phyloP scores from a whole-genome alignment of 192 early-diverging fungal genomes.

The Cladochytrium replicatum region DNA sequence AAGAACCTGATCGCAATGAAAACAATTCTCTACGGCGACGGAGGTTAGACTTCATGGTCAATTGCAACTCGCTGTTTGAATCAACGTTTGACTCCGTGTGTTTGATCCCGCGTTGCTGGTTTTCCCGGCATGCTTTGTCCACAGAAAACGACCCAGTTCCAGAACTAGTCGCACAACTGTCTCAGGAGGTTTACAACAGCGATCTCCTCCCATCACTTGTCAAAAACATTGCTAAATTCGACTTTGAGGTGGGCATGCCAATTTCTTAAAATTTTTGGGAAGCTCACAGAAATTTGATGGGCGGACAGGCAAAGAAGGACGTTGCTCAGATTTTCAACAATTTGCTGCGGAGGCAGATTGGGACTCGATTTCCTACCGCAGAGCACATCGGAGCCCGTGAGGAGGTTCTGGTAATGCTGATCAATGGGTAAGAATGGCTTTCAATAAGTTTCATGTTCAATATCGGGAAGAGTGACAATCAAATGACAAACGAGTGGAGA shows the following conservation, averaged over 20 bases:
- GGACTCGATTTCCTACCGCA: conserved; percentile 88
- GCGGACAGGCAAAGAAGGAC: conserved; percentile 80
- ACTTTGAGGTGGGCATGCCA: conserved; percentile 58
- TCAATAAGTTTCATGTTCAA: neutral
- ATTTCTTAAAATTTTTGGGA: neutral
- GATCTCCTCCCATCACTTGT: conserved; percentile 84
- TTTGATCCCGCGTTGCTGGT: too few species aligned
- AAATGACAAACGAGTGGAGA: too few species aligned
- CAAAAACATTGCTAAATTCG: conserved; percentile 80
- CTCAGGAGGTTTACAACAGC: conserved; percentile 90
- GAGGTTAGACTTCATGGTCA: conserved; percentile 41
- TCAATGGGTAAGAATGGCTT: conserved; percentile 52
- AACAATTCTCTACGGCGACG: conserved; percentile 88
- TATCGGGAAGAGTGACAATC: too few species aligned
- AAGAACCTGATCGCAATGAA: conserved; percentile 91
- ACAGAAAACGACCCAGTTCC: conserved; percentile 73
- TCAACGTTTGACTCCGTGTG: conserved; percentile 9
- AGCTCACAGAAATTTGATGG: conserved; percentile 1
- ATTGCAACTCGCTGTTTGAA: conserved; percentile 6
- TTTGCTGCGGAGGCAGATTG: conserved; percentile 87
- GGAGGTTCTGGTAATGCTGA: conserved; percentile 70
- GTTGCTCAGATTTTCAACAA: conserved; percentile 97
- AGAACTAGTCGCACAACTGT: conserved; percentile 85
- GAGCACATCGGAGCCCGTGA: conserved; percentile 85
- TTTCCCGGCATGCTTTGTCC: neutral